A percentile compares a stretch with the other conserved stretches of the same genome.
Evolutionary conservation across 202 grass and related monocot species (phyloP).

Genomic region (Digitaria exilis): DNA sequence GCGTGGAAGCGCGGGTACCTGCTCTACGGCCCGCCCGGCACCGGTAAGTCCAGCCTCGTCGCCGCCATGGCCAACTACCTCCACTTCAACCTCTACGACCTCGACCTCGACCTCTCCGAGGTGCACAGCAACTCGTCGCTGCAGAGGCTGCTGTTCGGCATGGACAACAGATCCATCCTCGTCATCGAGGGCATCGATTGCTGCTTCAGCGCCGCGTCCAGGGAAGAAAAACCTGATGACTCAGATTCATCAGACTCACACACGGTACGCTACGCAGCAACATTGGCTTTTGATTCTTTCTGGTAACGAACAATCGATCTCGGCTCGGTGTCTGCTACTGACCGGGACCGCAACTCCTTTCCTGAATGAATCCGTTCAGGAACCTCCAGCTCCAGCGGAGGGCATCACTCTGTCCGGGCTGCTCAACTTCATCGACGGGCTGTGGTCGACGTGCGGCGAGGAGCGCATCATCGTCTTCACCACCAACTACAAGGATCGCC

Average conservation of each 20-base stretch:
- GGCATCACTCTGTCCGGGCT: slow-evolving; percentile 42
- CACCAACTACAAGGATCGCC: slow-evolving; percentile 63
- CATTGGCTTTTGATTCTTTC: too few relatives aligned
- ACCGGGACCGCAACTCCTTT: too few relatives aligned
- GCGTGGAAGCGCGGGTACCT: slow-evolving; percentile 64
- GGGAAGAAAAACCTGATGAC: slow-evolving; percentile 14
- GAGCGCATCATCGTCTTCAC: slow-evolving; percentile 67
- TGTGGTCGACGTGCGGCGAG: slow-evolving; percentile 63
- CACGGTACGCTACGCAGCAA: too few relatives aligned
- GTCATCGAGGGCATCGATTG: slow-evolving; percentile 93
- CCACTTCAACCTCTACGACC: slow-evolving; percentile 81
- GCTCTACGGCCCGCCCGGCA: slow-evolving; percentile 44
- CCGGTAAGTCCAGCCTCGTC: slow-evolving; percentile 73
- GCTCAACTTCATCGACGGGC: slow-evolving; percentile 69
- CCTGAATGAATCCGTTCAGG: too few relatives aligned
- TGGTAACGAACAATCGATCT: too few relatives aligned
- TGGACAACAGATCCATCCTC: slow-evolving; percentile 70
- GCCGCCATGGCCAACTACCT: slow-evolving; percentile 90
- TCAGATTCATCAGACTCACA: too few relatives aligned
- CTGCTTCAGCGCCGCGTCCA: slow-evolving; percentile 43
- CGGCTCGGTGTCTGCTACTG: too few relatives aligned
- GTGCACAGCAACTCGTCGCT: slow-evolving; percentile 24
- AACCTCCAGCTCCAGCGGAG: neutral
- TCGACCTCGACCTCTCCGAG: too few relatives aligned
- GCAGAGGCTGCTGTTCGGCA: slow-evolving; percentile 57